Evolutionary conservation across 2,329 filamentous ascomycete genomes (phyloP).

Genomic region (Trichoderma gracile): DNA sequence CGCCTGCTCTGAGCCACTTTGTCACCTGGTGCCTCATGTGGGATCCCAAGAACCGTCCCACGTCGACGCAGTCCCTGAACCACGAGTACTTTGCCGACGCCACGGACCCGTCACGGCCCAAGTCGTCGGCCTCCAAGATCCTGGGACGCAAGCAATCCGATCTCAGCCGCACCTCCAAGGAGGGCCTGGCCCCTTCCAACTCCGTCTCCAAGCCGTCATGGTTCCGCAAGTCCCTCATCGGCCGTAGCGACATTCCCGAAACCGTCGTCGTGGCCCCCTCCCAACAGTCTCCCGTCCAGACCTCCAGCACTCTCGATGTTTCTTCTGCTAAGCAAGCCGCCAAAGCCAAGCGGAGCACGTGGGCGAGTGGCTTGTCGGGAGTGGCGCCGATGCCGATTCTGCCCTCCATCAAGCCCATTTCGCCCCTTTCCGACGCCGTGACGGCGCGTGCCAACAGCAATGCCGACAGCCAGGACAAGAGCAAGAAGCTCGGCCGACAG

Average conservation of each 20-base stretch:
- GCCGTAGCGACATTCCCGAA: conserved; percentile 69
- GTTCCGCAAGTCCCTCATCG: conserved; percentile 94
- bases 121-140: conserved; percentile 80
- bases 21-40: conserved; percentile 99
- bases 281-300: conserved; percentile 46
- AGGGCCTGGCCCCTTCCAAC: conserved; percentile 54
- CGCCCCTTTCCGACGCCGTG: conserved; percentile 91
- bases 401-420: conserved; percentile 90
- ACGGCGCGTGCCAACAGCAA: conserved; percentile 84
- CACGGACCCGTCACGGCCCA: conserved; percentile 87
- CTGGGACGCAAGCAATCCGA: conserved; percentile 90
- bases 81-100: conserved; percentile 96
- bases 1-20: conserved; percentile 80
- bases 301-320: conserved; percentile 45
- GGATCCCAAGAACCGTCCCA: conserved; percentile 91
- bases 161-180: conserved; percentile 67
- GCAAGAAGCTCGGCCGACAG: conserved; percentile 93
- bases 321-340: conserved; percentile 42
- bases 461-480: conserved; percentile 66
- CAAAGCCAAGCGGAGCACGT: conserved; percentile 83
- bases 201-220: conserved; percentile 85
- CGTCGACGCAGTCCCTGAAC: conserved; percentile 87
- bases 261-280: conserved; percentile 51
- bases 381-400: conserved; percentile 93
- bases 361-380: conserved; percentile 80